Percentiles rank a stretch among this genome's conserved stretches.
Conservation (phyloP, 441 rosid species). For the Erysimum pusillum region DNA sequence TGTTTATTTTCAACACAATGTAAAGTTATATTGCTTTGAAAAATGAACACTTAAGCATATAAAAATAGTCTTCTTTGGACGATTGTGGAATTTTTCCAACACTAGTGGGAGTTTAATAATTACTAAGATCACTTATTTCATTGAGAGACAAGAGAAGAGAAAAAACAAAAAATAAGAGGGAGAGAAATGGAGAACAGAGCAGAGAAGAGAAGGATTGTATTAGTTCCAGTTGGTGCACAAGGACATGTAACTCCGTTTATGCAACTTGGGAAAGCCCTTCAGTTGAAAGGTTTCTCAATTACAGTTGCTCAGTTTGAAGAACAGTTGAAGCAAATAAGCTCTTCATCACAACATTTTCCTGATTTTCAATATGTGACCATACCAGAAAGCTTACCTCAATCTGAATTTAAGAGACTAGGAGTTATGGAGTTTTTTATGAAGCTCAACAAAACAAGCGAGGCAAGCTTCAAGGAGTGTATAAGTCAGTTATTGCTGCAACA, state of each 20-base stretch:
- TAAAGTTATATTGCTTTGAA: not conserved
- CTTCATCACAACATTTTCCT: constrained; percentile 29
- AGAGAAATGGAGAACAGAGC: constrained; percentile 15
- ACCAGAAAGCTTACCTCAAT: constrained; percentile 18
- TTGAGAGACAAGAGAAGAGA: not conserved
- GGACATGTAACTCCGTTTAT: constrained; percentile 57
- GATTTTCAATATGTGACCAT: constrained; percentile 28
- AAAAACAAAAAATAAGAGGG: not conserved
- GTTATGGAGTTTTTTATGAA: not conserved
- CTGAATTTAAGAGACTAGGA: not conserved
- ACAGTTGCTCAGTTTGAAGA: constrained; percentile 11
- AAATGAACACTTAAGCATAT: not conserved
- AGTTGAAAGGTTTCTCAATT: constrained; percentile 48
- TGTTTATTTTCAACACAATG: too few relatives aligned
- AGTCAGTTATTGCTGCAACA: constrained; percentile 20
- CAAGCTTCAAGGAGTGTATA: constrained; percentile 22
- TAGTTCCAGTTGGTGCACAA: constrained; percentile 46
- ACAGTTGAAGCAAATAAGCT: not conserved
- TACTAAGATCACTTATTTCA: not conserved
- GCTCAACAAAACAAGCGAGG: not conserved
- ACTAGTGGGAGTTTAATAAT: not conserved
- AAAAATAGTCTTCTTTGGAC: not conserved
- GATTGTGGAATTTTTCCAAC: not conserved
- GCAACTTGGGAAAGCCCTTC: constrained; percentile 50
- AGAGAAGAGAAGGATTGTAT: constrained; percentile 38